A percentile compares a stretch with the other conserved stretches of the same genome.
Evolutionary conservation across 1,139 yeast genomes (phyloP).

Genomic region (Geotrichum histeridarum): DNA sequence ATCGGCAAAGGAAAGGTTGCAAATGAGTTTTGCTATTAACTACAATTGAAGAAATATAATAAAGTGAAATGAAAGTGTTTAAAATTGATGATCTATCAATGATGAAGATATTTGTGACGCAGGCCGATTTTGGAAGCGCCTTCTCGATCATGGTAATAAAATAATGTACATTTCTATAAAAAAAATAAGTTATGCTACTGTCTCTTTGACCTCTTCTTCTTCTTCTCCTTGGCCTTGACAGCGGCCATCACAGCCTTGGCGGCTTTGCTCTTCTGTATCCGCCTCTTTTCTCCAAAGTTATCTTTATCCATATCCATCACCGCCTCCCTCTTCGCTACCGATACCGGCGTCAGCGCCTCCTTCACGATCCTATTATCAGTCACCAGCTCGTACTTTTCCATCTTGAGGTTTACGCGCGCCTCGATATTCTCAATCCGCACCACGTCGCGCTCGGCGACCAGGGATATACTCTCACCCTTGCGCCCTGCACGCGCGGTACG

Average conservation of each 20-base stretch:
- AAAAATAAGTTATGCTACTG: too few relatives aligned
- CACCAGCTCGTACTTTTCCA: slow-evolving; percentile 65
- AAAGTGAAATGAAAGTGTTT: too few relatives aligned
- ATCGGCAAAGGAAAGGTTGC: too few relatives aligned
- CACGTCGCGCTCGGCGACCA: slow-evolving; percentile 83
- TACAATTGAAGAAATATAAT: too few relatives aligned
- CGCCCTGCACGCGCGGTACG: slow-evolving; percentile 99
- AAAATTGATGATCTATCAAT: too few relatives aligned
- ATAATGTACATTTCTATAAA: too few relatives aligned
- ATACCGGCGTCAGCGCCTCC: slow-evolving; percentile 57
- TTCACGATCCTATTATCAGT: slow-evolving; percentile 73
- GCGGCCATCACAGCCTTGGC: slow-evolving; percentile 1
- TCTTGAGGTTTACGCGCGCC: slow-evolving; percentile 69
- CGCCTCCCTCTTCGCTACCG: slow-evolving; percentile 85
- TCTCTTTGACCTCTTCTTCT: not conserved
- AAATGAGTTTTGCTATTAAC: too few relatives aligned
- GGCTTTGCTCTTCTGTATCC: slow-evolving; percentile 47
- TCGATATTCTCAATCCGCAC: slow-evolving; percentile 80
- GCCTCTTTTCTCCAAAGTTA: slow-evolving; percentile 71
- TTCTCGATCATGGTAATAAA: too few relatives aligned
- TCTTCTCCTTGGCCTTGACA: not conserved
- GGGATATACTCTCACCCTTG: slow-evolving; percentile 60
- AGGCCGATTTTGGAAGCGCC: too few relatives aligned
- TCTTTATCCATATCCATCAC: slow-evolving; percentile 91
- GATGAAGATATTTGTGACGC: too few relatives aligned